A percentile compares a stretch with the other conserved stretches of the same genome.
phyloP scores from a whole-genome alignment of 164 flowering plant species.

The Tetrastigma voinierianum region DNA sequence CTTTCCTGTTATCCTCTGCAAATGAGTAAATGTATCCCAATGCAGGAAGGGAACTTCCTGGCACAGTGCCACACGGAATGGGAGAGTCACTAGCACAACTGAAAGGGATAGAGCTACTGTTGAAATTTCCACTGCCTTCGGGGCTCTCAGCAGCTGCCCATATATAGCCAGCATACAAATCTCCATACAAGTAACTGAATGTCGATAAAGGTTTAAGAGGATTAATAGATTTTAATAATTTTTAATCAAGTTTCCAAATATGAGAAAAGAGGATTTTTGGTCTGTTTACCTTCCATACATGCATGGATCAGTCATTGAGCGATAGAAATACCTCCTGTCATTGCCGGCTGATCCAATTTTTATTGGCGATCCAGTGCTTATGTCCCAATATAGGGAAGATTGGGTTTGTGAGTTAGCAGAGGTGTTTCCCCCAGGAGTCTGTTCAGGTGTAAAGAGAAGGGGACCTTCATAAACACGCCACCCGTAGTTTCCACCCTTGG shows the following conservation, averaged over 20 bases:
- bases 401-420: conserved; percentile 42
- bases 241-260: not conserved
- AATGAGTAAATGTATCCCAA: conserved; percentile 45
- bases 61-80: conserved; percentile 26
- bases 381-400: conserved; percentile 85
- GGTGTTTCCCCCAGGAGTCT: conserved; percentile 65
- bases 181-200: conserved; percentile 50
- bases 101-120: conserved; percentile 23
- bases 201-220: not conserved
- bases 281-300: conserved; percentile 39
- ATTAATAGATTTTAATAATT: no score
- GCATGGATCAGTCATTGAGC: conserved; percentile 49
- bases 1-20: conserved; percentile 47
- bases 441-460: conserved; percentile 31
- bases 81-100: conserved; percentile 53
- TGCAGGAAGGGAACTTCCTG: conserved; percentile 35
- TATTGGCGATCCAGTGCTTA: conserved; percentile 43
- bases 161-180: conserved; percentile 39
- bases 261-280: not conserved
- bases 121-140: conserved; percentile 46
- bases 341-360: conserved; percentile 54
- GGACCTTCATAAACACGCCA: conserved; percentile 90
- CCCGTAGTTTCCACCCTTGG: conserved; percentile 86
- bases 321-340: conserved; percentile 44
- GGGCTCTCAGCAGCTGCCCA: conserved; percentile 61